phyloP scores from a whole-genome alignment of 2,329 filamentous ascomycete species.

The Metarhizium album region DNA sequence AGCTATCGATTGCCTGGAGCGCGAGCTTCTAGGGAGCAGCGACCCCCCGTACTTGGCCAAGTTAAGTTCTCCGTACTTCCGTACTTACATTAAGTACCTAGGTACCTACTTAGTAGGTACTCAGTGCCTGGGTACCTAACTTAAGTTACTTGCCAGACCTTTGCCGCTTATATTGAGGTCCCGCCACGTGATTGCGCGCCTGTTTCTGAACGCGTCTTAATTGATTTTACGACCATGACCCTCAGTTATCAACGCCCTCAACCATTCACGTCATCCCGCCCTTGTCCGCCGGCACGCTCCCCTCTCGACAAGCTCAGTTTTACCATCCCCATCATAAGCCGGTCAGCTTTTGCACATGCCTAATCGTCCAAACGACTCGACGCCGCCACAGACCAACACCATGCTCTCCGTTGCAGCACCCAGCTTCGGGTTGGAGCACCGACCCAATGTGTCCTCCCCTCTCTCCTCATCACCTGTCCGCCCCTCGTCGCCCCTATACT shows the following conservation, averaged over 20 bases:
- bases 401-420: constrained; percentile 34
- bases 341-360: background rate
- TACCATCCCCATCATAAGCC: background rate
- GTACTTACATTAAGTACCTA: too few species aligned
- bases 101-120: too few species aligned
- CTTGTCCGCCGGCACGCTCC: background rate
- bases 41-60: too few species aligned
- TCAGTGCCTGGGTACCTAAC: too few species aligned
- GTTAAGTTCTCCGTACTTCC: too few species aligned
- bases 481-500: constrained; percentile 36
- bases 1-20: too few species aligned
- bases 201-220: constrained; percentile 14
- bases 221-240: background rate
- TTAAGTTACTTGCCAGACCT: too few species aligned
- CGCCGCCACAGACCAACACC: constrained; percentile 11
- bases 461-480: constrained; percentile 49
- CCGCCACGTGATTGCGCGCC: constrained; percentile 23
- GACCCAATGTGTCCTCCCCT: constrained; percentile 41
- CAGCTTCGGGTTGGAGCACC: constrained; percentile 34
- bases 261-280: background rate
- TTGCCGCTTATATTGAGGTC: background rate
- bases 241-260: background rate
- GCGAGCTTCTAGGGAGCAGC: too few species aligned
- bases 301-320: background rate
- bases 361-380: background rate